A percentile compares a stretch with the other conserved stretches of the same genome.
Conservation (phyloP, 164 flowering plant species). For the Paratinospora sagittata region DNA sequence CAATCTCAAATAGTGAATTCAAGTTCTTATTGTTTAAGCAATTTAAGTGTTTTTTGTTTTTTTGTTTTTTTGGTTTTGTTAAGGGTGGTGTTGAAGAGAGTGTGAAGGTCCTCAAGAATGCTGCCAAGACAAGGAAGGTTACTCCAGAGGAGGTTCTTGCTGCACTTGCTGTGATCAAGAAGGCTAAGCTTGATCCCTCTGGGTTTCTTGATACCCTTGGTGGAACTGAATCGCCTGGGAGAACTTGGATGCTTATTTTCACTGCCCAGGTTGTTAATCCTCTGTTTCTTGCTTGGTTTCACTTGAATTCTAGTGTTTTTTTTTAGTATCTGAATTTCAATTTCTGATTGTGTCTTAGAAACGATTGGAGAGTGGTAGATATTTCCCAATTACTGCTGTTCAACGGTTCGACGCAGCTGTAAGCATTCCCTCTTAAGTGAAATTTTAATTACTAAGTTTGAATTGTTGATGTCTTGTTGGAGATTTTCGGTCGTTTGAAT, state of each 20-base stretch:
- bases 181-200: slow-evolving; percentile 70
- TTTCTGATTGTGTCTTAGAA: slow-evolving; percentile 31
- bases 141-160: slow-evolving; percentile 50
- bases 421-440: slow-evolving; percentile 29
- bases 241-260: slow-evolving; percentile 95
- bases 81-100: slow-evolving; percentile 65
- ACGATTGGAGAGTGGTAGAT: slow-evolving; percentile 51
- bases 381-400: slow-evolving; percentile 88
- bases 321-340: too few relatives aligned
- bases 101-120: slow-evolving; percentile 65
- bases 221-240: slow-evolving; percentile 80
- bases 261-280: slow-evolving; percentile 52
- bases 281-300: neutral
- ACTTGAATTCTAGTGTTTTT: slow-evolving; percentile 11
- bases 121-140: slow-evolving; percentile 77
- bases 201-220: slow-evolving; percentile 70
- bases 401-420: slow-evolving; percentile 97
- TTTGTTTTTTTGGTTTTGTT: neutral
- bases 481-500: too few relatives aligned
- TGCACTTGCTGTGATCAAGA: slow-evolving; percentile 66
- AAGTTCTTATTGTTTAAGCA: too few relatives aligned
- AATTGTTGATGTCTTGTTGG: too few relatives aligned
- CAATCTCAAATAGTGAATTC: neutral
- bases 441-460: too few relatives aligned
- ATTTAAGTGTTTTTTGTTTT: neutral